Evolutionary conservation across 2,329 filamentous ascomycete species (phyloP).

Genomic region (Aspergillus tamarii): DNA sequence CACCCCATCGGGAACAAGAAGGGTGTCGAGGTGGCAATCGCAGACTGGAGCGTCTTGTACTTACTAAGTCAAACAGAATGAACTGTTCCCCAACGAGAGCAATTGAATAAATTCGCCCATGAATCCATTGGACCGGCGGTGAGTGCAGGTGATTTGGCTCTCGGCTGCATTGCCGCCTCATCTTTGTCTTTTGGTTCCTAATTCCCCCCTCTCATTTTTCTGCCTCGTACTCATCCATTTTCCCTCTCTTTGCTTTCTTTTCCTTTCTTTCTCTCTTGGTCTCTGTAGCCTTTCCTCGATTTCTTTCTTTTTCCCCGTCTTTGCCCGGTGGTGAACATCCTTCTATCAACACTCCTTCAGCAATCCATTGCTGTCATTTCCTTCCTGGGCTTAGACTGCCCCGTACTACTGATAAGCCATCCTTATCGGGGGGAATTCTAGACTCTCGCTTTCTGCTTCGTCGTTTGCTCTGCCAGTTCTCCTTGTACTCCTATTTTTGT

Average conservation of each 20-base stretch:
- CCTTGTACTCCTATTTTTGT: background rate
- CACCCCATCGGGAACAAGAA: background rate
- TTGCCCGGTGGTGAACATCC: slow-evolving; percentile 6
- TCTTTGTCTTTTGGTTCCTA: slow-evolving; percentile 10
- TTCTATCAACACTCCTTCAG: slow-evolving; percentile 13
- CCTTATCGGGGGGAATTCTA: slow-evolving; percentile 23
- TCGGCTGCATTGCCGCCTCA: slow-evolving; percentile 27
- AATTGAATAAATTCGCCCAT: background rate
- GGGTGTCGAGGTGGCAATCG: slow-evolving; percentile 2
- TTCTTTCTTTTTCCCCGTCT: slow-evolving; percentile 11
- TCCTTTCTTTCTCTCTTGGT: slow-evolving; percentile 11
- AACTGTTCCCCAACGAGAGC: background rate
- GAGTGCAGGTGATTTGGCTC: slow-evolving; percentile 24
- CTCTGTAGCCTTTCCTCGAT: slow-evolving; percentile 4
- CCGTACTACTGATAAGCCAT: slow-evolving; percentile 17
- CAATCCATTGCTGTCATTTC: slow-evolving; percentile 11
- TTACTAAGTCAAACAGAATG: background rate
- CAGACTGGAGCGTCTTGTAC: background rate
- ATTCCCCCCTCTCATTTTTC: slow-evolving; percentile 11
- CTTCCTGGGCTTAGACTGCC: slow-evolving; percentile 13
- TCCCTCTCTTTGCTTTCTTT: slow-evolving; percentile 12
- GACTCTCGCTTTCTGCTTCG: slow-evolving; percentile 11
- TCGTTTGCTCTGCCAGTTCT: slow-evolving; percentile 15
- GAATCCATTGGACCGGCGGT: slow-evolving; percentile 19
- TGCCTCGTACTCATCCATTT: slow-evolving; percentile 9